Base-by-base conservation (phyloP, 2,329 filamentous ascomycete species). In the Pseudovirgaria hyperparasitica region DNA sequence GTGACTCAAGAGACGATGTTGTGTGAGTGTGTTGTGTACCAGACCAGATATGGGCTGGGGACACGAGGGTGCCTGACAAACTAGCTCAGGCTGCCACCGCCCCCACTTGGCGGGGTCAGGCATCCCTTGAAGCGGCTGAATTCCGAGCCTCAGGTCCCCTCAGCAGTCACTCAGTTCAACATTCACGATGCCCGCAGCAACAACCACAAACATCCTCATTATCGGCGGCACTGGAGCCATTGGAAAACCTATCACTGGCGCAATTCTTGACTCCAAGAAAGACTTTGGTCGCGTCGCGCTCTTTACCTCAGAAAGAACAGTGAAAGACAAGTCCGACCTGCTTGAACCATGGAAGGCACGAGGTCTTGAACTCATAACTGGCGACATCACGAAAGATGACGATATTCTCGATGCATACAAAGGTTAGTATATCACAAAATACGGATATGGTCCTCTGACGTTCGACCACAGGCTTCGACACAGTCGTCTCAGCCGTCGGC, bases 401-500 rank as follows among this genome's bases (percentile, higher is more conserved):
- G 67, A 72, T 28, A 55, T 79, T 3, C 47, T 54, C 11, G 56
- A 58, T n/a, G 72, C 73, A 3, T 78, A 70, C 37, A 40, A 62
- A 36, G 60, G 62, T 62, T 32, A 13, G 32, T 31, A 10, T 23
- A 28, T 25, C 7, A 8, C 8, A 21, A 16, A 13, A 27, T 20
- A 9, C n/a, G 16, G 7, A 8, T 26, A 6, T n/a, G 22, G 6
- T 13, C 25, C 11, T 16, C 11, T 18, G 12, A 23, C 9, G 9
- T 23, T 8, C 22, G 9, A 9, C 22, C 22, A 9, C 22, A 63
- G 63, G 55, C 25, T 65, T 75, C 38, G 72, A 81, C 45, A 80
- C 75, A 0, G 60, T 81, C 22, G 54, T 82, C 25, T 76, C 68
- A 12, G 69, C 70, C 2, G 60, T 82, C 2, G 77, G 77, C 3